These are phyloP conservation scores for Skeletonema grethae DNA, from an alignment of 108 stramenopile species.

Conservation along the genomic window DNA sequence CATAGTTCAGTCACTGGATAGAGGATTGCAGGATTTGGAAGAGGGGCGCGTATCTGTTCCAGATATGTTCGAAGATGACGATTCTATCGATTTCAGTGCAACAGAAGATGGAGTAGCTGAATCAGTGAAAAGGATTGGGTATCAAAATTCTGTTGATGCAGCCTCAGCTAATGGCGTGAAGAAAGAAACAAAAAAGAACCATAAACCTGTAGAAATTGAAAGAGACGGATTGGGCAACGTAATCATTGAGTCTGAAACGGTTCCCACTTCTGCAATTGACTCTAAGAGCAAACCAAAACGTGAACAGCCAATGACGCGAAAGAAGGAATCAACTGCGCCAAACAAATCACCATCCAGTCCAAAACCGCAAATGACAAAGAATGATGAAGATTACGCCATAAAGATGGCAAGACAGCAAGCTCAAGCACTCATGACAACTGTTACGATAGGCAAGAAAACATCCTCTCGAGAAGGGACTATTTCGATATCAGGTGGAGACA, in stretches of 20 bases:
- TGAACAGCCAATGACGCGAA: conserved; percentile 1
- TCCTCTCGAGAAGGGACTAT: conserved; percentile 26
- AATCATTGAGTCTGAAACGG: conserved; percentile 49
- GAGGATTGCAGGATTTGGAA: conserved; percentile 75
- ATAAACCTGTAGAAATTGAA: conserved; percentile 22
- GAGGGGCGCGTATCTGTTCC: conserved; percentile 54
- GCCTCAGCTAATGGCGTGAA: conserved; percentile 20
- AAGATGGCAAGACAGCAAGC: conserved; percentile 33
- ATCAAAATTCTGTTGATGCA: conserved; percentile 47
- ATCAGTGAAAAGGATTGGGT: conserved; percentile 36
- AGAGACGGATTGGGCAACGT: conserved; percentile 43
- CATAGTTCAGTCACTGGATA: conserved; percentile 71
- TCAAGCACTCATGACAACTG: conserved; percentile 45
- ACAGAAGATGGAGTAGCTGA: conserved; percentile 23
- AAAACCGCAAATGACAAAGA: background rate
- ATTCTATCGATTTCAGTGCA: background rate
- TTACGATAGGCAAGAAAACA: conserved; percentile 15
- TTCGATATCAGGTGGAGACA: conserved; percentile 35
- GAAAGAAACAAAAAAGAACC: background rate
- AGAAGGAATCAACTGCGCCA: background rate
- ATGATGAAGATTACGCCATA: conserved; percentile 51
- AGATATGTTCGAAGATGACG: conserved; percentile 34
- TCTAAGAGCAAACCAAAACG: conserved; percentile 6
- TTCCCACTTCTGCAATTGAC: conserved; percentile 1
- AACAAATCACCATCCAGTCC: background rate